Conservation (phyloP, 176 grass and related monocot species). For the Echinochloa phyllopogon region DNA sequence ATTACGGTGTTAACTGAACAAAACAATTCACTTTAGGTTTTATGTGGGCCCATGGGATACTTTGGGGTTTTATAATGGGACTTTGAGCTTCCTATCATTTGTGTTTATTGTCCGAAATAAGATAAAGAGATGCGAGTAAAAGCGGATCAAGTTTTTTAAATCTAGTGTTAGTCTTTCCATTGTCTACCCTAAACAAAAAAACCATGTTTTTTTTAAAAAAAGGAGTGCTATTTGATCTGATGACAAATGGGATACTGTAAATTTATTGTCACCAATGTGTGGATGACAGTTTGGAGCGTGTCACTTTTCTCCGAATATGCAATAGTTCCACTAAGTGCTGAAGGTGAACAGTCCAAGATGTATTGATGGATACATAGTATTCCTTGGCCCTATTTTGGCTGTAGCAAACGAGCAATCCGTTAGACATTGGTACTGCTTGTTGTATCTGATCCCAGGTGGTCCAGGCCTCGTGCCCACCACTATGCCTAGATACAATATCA, state of each 20-base stretch:
- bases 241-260: neutral
- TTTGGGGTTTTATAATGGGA: neutral
- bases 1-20: neutral
- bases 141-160: neutral
- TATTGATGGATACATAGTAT: slow-evolving; percentile 28
- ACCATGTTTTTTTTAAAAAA: neutral
- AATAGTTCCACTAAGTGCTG: neutral
- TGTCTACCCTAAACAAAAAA: neutral
- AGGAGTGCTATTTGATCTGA: neutral
- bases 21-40: neutral
- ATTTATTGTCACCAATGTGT: slow-evolving; percentile 24
- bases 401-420: slow-evolving; percentile 31
- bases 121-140: neutral
- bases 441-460: slow-evolving; percentile 36
- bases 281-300: neutral
- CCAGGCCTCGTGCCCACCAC: slow-evolving; percentile 34
- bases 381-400: slow-evolving; percentile 47
- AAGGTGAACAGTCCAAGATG: slow-evolving; percentile 31
- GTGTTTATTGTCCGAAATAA: neutral
- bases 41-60: neutral
- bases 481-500: neutral
- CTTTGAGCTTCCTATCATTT: neutral
- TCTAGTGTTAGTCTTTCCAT: neutral
- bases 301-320: neutral
- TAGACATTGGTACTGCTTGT: slow-evolving; percentile 29